Percentiles rank a stretch among this genome's conserved stretches.
Conservation (phyloP, 352 stramenopile genomes). For the Phytophthora hybrid region DNA sequence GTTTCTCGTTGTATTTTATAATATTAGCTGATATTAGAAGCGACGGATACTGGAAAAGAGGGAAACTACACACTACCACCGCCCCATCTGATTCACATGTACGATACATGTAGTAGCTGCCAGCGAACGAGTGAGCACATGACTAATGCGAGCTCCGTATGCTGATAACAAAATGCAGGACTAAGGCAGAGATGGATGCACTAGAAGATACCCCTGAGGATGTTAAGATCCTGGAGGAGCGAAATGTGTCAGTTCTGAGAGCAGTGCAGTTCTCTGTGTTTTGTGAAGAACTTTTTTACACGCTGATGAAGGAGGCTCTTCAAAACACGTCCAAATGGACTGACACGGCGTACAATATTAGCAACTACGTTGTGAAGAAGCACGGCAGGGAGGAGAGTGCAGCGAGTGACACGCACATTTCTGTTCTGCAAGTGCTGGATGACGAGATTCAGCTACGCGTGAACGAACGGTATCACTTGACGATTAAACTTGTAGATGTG, state of each 20-base stretch:
- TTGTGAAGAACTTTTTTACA: conserved; percentile 88
- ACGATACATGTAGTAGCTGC: conserved; percentile 20
- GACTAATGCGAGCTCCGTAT: not conserved
- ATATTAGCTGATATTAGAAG: conserved; percentile 48
- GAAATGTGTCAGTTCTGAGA: conserved; percentile 77
- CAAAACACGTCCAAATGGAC: conserved; percentile 73
- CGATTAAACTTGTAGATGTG: conserved; percentile 75
- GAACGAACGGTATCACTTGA: conserved; percentile 77
- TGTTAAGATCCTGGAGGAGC: conserved; percentile 66
- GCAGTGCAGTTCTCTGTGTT: conserved; percentile 90
- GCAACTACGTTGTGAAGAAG: conserved; percentile 66
- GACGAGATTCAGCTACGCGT: conserved; percentile 84
- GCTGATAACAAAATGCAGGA: conserved; percentile 40
- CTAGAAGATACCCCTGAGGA: conserved; percentile 73
- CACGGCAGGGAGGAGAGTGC: conserved; percentile 45
- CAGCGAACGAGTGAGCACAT: not conserved
- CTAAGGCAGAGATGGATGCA: conserved; percentile 59
- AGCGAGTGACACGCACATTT: conserved; percentile 49
- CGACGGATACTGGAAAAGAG: conserved; percentile 41
- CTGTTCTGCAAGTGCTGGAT: conserved; percentile 82
- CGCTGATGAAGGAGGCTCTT: conserved; percentile 83
- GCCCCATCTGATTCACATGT: conserved; percentile 55
- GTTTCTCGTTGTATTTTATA: conserved; percentile 7
- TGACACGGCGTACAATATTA: conserved; percentile 70
- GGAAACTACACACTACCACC: conserved; percentile 57